phyloP scores from a whole-genome alignment of 2,329 filamentous ascomycete species.

The Dactylellina sp. region DNA sequence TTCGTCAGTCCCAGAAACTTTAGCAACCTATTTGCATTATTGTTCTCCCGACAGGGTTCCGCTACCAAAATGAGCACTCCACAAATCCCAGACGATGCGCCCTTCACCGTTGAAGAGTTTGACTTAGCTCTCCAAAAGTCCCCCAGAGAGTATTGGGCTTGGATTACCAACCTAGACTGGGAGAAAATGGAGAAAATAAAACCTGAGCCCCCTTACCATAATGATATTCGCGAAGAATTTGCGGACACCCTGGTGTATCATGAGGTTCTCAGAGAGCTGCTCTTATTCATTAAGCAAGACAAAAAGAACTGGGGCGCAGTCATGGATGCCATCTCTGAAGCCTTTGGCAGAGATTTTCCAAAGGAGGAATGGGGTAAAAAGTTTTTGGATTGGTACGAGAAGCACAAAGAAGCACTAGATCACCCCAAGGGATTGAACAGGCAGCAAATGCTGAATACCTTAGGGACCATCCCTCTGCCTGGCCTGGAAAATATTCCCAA shows the following conservation, averaged over 20 bases:
- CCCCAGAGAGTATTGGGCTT: conserved; percentile 7
- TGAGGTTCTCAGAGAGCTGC: conserved; percentile 11
- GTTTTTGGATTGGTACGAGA: background rate
- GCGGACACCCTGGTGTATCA: conserved; percentile 18
- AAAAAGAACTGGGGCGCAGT: background rate
- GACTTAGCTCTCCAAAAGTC: background rate
- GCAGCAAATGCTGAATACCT: background rate
- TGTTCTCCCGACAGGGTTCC: no score
- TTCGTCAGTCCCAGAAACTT: no score
- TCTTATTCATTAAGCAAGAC: background rate
- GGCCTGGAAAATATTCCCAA: background rate
- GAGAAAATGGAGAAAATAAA: conserved; percentile 7
- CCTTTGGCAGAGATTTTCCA: background rate
- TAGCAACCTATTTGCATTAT: no score
- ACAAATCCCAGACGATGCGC: conserved; percentile 17
- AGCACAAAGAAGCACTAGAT: background rate
- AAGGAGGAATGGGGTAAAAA: background rate
- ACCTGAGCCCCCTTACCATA: background rate
- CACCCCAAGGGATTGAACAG: background rate
- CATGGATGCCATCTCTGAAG: background rate
- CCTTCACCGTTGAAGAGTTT: background rate
- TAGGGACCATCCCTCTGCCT: conserved; percentile 12
- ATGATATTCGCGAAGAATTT: conserved; percentile 23
- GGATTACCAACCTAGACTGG: conserved; percentile 17
- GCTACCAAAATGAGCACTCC: no score